Conservation (phyloP, 805 yeast species). For the Monosporozyma unispora region DNA sequence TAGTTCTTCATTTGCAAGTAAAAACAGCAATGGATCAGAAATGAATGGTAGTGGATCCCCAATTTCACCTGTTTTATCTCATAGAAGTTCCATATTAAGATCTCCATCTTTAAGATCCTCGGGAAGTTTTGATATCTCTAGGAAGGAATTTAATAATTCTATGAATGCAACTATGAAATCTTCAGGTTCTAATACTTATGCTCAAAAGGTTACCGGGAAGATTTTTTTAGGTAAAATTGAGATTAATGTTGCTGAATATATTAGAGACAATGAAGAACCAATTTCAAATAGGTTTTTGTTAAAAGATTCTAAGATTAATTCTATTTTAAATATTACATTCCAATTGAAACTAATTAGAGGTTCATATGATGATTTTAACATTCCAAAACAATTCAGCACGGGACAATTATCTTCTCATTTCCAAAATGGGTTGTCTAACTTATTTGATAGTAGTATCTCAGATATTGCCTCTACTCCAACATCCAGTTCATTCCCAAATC, state of each 20-base stretch:
- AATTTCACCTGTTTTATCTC: neutral
- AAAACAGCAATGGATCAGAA: neutral
- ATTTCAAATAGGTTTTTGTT: slow-evolving; percentile 57
- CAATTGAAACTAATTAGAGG: slow-evolving; percentile 38
- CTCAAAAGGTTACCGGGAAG: slow-evolving; percentile 29
- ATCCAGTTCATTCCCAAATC: neutral
- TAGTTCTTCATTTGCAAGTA: neutral
- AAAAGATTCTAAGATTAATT: slow-evolving; percentile 72
- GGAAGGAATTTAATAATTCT: neutral
- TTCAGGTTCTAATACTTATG: slow-evolving; percentile 9
- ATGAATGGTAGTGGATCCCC: neutral
- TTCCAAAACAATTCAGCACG: slow-evolving; percentile 11
- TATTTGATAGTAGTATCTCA: slow-evolving; percentile 3
- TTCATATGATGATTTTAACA: slow-evolving; percentile 24
- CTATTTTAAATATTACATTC: slow-evolving; percentile 60
- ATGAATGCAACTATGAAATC: neutral
- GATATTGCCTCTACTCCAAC: neutral
- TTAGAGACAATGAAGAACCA: slow-evolving; percentile 39
- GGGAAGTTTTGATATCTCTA: neutral
- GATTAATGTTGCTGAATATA: slow-evolving; percentile 66
- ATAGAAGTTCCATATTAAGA: neutral
- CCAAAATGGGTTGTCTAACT: slow-evolving; percentile 11
- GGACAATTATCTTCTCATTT: slow-evolving; percentile 22
- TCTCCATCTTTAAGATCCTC: slow-evolving; percentile 3
- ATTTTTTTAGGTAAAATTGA: slow-evolving; percentile 55